Evolutionary conservation across 2,329 filamentous ascomycete species (phyloP).

Genomic region (Xylariaceae sp.): DNA sequence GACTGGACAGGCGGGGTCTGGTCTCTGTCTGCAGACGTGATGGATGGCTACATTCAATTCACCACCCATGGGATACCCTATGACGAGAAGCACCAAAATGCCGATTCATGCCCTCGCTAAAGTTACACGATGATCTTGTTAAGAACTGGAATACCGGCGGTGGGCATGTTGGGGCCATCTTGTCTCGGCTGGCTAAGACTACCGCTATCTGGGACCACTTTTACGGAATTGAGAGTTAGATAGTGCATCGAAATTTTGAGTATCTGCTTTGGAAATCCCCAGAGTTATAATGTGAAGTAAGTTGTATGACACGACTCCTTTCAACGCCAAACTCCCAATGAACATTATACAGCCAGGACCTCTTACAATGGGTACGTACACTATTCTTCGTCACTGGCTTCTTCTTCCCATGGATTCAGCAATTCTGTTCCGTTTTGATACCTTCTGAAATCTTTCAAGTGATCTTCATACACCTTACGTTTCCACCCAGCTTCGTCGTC

Average conservation of each 20-base stretch:
- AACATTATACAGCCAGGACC: too few species aligned
- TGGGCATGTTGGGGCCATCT: background rate
- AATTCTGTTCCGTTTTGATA: constrained; percentile 1
- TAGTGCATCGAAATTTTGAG: too few species aligned
- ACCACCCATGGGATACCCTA: constrained; percentile 6
- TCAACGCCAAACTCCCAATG: too few species aligned
- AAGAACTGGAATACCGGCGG: constrained; percentile 8
- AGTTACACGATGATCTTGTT: background rate
- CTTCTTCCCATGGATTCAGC: constrained; percentile 2
- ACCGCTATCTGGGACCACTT: constrained; percentile 13
- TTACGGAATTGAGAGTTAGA: constrained; percentile 5
- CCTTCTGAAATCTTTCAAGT: background rate
- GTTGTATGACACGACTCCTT: too few species aligned
- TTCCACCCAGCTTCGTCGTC: background rate
- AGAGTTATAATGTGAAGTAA: too few species aligned
- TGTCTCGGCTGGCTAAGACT: background rate
- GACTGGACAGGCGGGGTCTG: constrained; percentile 12
- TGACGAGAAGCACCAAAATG: too few species aligned
- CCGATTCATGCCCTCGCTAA: constrained; percentile 8
- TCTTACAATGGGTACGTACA: too few species aligned
- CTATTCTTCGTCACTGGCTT: too few species aligned
- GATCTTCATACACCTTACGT: background rate
- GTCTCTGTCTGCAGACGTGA: constrained; percentile 7
- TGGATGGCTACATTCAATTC: constrained; percentile 9
- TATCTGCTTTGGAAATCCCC: too few species aligned